A percentile compares a stretch with the other conserved stretches of the same genome.
Conservation (phyloP, 1,139 yeast species). For the Taphrina communis region DNA sequence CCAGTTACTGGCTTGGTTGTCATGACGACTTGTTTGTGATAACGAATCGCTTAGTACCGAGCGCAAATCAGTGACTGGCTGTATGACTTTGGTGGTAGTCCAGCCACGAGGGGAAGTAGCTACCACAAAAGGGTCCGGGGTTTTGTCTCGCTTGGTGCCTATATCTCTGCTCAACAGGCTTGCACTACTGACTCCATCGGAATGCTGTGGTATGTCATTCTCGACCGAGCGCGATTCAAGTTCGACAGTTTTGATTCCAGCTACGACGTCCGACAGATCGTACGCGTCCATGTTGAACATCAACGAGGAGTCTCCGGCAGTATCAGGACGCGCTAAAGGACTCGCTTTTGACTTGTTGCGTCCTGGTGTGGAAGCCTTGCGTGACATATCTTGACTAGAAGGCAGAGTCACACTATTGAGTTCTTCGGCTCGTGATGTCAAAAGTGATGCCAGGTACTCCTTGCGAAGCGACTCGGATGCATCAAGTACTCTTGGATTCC, state of each 20-base stretch:
- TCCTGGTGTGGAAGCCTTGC: slow-evolving; percentile 4
- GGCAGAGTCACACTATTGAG: slow-evolving; percentile 14
- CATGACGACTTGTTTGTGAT: neutral
- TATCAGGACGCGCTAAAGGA: slow-evolving; percentile 2
- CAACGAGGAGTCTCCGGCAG: slow-evolving; percentile 37
- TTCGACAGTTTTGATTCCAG: neutral
- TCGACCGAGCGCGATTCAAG: neutral
- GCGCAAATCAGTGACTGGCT: slow-evolving; percentile 23
- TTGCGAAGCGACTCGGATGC: slow-evolving; percentile 34
- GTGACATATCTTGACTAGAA: neutral
- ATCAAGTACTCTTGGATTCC: slow-evolving; percentile 40
- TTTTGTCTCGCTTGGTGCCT: neutral
- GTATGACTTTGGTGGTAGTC: neutral
- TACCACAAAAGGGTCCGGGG: neutral
- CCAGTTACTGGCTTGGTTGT: neutral
- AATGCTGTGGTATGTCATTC: neutral
- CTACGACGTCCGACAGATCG: slow-evolving; percentile 14
- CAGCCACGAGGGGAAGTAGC: slow-evolving; percentile 11
- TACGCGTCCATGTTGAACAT: slow-evolving; percentile 47
- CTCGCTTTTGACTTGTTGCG: neutral
- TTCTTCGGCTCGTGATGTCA: neutral
- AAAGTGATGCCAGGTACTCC: slow-evolving; percentile 24
- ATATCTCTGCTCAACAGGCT: neutral
- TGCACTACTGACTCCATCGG: neutral
- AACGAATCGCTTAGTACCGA: slow-evolving; percentile 11